Conservation (phyloP, 2,329 filamentous ascomycete genomes). For the Davidsoniella australis region DNA sequence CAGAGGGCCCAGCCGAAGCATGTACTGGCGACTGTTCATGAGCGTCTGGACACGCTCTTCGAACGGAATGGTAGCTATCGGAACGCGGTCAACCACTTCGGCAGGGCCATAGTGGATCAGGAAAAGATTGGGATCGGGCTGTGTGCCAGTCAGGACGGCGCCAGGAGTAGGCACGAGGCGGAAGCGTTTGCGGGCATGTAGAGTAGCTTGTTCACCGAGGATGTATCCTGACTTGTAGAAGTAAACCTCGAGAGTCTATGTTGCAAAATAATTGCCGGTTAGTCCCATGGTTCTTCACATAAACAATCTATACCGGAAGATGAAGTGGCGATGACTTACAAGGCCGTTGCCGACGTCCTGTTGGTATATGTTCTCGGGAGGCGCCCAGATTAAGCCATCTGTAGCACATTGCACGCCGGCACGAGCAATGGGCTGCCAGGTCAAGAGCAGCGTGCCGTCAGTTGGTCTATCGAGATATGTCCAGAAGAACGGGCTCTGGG, state of each 20-base stretch:
- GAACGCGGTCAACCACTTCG: constrained; percentile 56
- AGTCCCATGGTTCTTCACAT: constrained; percentile 3
- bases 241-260: constrained; percentile 73
- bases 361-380: constrained; percentile 59
- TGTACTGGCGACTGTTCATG: constrained; percentile 45
- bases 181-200: constrained; percentile 70
- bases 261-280: not conserved
- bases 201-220: constrained; percentile 50
- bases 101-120: constrained; percentile 77
- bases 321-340: constrained; percentile 24
- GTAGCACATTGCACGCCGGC: constrained; percentile 62
- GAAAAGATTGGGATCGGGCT: constrained; percentile 69
- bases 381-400: constrained; percentile 84
- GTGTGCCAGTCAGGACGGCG: constrained; percentile 51
- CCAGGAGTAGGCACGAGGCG: constrained; percentile 58
- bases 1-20: constrained; percentile 61
- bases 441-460: constrained; percentile 68
- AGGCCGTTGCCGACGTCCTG: constrained; percentile 50
- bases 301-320: not conserved
- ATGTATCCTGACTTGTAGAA: constrained; percentile 68
- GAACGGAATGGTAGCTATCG: constrained; percentile 47
- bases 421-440: constrained; percentile 69
- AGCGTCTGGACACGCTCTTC: constrained; percentile 42
- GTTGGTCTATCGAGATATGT: constrained; percentile 70
- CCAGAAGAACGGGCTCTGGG: constrained; percentile 80